Base-by-base conservation (phyloP, 2,329 filamentous ascomycete species). In the Penicillium sp. region DNA sequence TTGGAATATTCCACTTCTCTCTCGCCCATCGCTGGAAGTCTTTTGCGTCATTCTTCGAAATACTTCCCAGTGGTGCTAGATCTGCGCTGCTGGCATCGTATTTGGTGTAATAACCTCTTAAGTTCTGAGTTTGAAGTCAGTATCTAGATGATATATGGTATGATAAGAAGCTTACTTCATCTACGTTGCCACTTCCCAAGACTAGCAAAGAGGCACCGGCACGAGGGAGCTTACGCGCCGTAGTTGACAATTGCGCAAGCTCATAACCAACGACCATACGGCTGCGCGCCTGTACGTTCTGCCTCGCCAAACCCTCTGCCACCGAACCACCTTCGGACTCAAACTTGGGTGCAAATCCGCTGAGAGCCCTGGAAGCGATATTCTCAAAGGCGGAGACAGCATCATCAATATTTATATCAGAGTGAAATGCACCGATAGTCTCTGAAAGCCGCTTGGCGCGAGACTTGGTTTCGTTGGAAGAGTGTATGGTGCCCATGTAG, bases 331-430 rank as follows among this genome's bases (percentile, higher is more conserved):
- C 87, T 52, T 89, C 77, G 2, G 84, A 81, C 62, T 81, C 83
- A 73, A 83, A 85, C 30, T 74, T 79, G 2, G 84, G 81, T 5
- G 80, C 77, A 61, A 88, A 89, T 33, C 52, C 52, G 33, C 75
- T 74, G 48, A 84, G 75, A 0, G 85, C 81, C 21, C 81, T 74
- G 21, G 62, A 57, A 24, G 71, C 57, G 18, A 66, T 61, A 28
- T 62, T 62, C 28, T 64, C 61, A 43, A 66, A 65, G 12, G 67
- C 66, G 30, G 63, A 60, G 61, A 83, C 84, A 11, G 85, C 79
- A 2, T 79, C 76, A 65, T 92, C 89, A 59, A 92, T 91, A 64
- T 90, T 81, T 30, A 90, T 73, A 64, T 91, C 81, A 5, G 83
- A 78, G 66, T 93, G 90, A 64, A 90, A 85, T 12, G 81, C 77